Evolutionary conservation across 495 filamentous ascomycete species (phyloP).

Genomic region (Elasticomyces elasticus): DNA sequence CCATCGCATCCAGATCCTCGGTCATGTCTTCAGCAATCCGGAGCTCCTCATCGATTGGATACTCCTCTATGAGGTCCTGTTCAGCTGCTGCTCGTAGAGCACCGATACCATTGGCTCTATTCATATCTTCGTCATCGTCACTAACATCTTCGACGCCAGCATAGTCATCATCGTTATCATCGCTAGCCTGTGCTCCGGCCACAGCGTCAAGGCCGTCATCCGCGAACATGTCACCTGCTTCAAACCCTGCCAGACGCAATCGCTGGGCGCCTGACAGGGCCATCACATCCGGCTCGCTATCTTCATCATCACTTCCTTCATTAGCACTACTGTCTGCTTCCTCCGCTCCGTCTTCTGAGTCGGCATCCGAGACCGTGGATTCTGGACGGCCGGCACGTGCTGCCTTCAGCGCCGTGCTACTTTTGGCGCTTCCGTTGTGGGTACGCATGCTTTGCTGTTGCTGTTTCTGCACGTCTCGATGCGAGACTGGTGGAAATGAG

Average conservation of each 20-base stretch:
- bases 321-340: conserved; percentile 7
- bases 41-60: conserved; percentile 9
- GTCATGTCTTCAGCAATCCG: conserved; percentile 4
- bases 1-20: conserved; percentile 6
- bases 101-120: not conserved
- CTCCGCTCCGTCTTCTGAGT: not conserved
- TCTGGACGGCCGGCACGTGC: not conserved
- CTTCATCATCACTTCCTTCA: conserved; percentile 1
- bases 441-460: not conserved
- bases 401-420: not conserved
- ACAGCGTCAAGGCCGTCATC: conserved; percentile 2
- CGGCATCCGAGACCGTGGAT: not conserved
- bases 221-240: conserved; percentile 6
- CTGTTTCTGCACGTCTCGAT: not conserved
- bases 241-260: conserved; percentile 16
- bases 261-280: conserved; percentile 16
- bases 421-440: not conserved
- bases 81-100: conserved; percentile 6
- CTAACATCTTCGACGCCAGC: conserved; percentile 13
- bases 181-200: not conserved
- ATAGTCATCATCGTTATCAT: conserved; percentile 12
- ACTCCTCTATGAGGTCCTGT: conserved; percentile 16
- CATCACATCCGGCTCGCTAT: conserved; percentile 10
- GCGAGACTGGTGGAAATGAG: not conserved
- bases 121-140: conserved; percentile 2